Base-by-base conservation (phyloP, 1,139 yeast species). In the Taphrina pruni region DNA sequence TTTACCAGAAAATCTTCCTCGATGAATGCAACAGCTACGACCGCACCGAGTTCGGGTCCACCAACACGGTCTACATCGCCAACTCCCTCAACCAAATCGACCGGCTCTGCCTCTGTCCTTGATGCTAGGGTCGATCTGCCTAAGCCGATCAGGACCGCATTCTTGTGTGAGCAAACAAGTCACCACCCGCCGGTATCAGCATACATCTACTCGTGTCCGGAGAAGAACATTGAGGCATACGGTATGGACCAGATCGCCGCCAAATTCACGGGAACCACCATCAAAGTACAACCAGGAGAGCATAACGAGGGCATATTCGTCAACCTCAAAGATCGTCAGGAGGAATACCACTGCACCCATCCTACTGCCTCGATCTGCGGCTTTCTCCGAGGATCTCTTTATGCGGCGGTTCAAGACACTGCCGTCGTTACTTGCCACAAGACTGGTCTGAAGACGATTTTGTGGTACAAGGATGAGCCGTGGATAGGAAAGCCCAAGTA, bases 151-250 rank as follows among this genome's bases (percentile, higher is more conserved):
- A 58, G 60, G 17, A 64, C 67, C 7, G 60, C 67, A 26, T 81
- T 89, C 72, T 78, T 89, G 72, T 84, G 89, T 70, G 96, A 89
- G 77, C 96, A 89, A 77, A 94, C 89, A n/a, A 85, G 88, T 65
- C 96, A 89, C 77, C 96, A 89, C 76, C 95, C 96, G 7, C 94
- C 95, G 38, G 87, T 88, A 43, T 88, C 95, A 17, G 94, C 90
- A 1, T 89, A 88, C 75, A 82, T 88, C 36, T 83, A 89, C 65
- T 78, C 83, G 73, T 89, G 89, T 77, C 87, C 86, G 71, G 84
- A 86, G 74, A 83, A 87, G 76, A 81, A 86, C 61, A 85, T 87
- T 21, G 78, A 80, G 45, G 80, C 89, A 70, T 87, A 88, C 77
- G 96, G 96, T 60, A 89, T 89, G 79, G 88, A 87, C 75, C 90